phyloP scores from a whole-genome alignment of 1,284 basidiomycete genomes.

The Lentinula novae-zelandiae region DNA sequence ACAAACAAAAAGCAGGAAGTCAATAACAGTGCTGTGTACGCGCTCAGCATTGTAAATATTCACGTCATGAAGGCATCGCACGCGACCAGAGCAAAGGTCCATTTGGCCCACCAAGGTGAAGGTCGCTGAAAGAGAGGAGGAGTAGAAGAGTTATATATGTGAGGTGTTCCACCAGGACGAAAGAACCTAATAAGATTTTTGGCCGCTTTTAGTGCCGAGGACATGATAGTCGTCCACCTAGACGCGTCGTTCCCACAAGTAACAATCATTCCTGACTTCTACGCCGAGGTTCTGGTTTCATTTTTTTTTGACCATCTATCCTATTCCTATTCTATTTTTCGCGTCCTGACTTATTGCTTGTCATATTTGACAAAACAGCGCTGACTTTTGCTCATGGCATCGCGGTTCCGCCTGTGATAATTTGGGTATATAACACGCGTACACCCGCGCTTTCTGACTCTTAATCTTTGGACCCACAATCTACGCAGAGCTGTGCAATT shows the following conservation, averaged over 20 bases:
- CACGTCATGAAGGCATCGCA: conserved; percentile 33
- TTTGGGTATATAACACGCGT: neutral
- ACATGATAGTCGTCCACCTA: neutral
- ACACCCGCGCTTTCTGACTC: neutral
- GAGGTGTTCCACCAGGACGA: conserved; percentile 10
- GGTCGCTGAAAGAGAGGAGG: conserved; percentile 18
- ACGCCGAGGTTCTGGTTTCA: neutral
- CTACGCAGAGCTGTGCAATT: too few species aligned
- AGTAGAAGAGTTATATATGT: conserved; percentile 6
- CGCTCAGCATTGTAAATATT: conserved; percentile 15
- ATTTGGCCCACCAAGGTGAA: conserved; percentile 32
- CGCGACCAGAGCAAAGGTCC: conserved; percentile 30
- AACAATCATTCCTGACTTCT: neutral
- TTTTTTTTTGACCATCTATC: neutral
- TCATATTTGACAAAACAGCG: neutral
- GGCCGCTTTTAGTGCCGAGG: neutral
- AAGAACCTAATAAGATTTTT: conserved; percentile 6
- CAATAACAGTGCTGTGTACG: neutral
- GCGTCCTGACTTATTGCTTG: neutral
- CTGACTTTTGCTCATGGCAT: neutral
- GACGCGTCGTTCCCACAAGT: neutral
- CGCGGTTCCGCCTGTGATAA: neutral
- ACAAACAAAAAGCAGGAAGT: neutral
- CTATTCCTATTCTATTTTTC: too few species aligned
- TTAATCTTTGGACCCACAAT: neutral